Evolutionary conservation across 1,284 basidiomycete species (phyloP), one percentile per base, ranked within the genome.

Genomic region (Tylopilus orsonianus): DNA sequence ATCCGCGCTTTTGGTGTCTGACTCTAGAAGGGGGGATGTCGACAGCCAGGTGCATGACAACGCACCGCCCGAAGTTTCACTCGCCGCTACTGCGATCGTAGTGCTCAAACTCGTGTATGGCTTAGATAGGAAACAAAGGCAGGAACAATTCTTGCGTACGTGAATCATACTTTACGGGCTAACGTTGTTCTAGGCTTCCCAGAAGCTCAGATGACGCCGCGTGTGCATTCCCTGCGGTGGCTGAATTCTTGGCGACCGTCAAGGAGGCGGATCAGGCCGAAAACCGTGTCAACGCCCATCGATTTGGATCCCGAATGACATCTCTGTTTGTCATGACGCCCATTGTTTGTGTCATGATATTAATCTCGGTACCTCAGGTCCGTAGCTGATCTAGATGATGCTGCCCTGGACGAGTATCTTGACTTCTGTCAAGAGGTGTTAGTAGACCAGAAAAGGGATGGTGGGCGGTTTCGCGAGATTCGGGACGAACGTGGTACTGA

Each of bases 41-140:
- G 68, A 69, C 33, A 64, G 66, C 32, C 79, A 82, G 61, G 75
- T 73, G 48, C 71, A 73, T 48, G 85, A 88, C 63, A 79, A 77
- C 58, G 75, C 81, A 18, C 83, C 91, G 8, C 81, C 87, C n/a
- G 93, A 96, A 64, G 72, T 91, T 22, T 77, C 81, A 5, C 70
- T 95, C 19, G 70, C 82, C 39, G 82, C 81, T 1, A 75, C 75
- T 7, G 78, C 80, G 44, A 74, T 93, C 14, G 73, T 93, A 4
- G 80, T 85, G 24, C 73, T 93, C 62, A 94, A 93, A 69, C 73
- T 94, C 71, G 77, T 85, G 9, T 93, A 94, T 59, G 91, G 92
- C 1, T 64, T 94, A 24, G 90, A 93, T 65, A 88, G 82, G n/a
- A 69, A 68, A 51, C 53, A 61, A 41, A 78, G 87, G 87, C 83